Percentiles rank a stretch among this genome's conserved stretches.
Conservation (phyloP, 257 asterid genomes). For the Solanum habrochaites region DNA sequence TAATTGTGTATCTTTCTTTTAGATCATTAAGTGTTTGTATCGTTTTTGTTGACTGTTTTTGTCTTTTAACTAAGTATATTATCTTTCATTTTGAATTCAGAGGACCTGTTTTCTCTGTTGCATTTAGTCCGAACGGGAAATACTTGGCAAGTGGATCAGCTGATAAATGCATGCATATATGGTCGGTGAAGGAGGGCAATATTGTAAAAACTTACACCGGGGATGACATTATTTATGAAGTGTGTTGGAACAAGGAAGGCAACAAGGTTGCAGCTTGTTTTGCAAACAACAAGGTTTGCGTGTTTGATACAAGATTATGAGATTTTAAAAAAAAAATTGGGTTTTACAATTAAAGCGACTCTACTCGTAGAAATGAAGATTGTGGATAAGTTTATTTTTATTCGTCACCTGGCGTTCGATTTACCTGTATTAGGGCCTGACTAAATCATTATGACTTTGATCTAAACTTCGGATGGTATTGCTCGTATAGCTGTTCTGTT, state of each 20-base stretch:
- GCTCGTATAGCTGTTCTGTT: not conserved
- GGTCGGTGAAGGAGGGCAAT: slow-evolving; percentile 95
- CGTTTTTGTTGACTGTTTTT: not conserved
- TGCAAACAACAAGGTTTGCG: slow-evolving; percentile 76
- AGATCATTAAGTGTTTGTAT: not conserved
- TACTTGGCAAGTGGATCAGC: slow-evolving; percentile 88
- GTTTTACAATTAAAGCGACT: not conserved
- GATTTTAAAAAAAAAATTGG: not conserved
- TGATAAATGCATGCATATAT: slow-evolving; percentile 75
- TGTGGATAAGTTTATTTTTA: not conserved
- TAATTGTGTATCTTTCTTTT: not conserved
- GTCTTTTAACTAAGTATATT: not conserved
- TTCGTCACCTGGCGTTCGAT: not conserved
- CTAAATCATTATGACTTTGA: not conserved
- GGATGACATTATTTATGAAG: slow-evolving; percentile 81
- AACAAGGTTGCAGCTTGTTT: slow-evolving; percentile 83
- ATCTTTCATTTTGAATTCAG: slow-evolving; percentile 23
- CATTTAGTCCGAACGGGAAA: slow-evolving; percentile 88
- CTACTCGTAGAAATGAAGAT: not conserved
- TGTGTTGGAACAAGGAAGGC: slow-evolving; percentile 96
- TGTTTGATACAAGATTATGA: slow-evolving; percentile 72
- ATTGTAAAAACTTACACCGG: slow-evolving; percentile 75
- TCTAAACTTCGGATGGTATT: not conserved
- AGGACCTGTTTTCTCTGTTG: slow-evolving; percentile 83
- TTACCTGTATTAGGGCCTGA: no score